These are phyloP conservation scores for Botrytis porri DNA, from an alignment of 2,329 filamentous ascomycete genomes.

Conservation along the genomic window DNA sequence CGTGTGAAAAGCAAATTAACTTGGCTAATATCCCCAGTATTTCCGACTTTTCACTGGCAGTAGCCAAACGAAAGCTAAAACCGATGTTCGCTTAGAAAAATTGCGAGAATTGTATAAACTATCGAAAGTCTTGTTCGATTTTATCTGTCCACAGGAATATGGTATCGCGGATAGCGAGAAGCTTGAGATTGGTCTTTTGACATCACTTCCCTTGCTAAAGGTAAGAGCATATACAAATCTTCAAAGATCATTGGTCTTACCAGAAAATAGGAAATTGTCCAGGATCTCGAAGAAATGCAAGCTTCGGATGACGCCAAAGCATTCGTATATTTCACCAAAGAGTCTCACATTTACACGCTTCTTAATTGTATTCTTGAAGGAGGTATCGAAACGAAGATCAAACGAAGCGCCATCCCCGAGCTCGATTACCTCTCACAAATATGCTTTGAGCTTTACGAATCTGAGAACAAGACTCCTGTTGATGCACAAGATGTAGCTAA, in stretches of 20 bases:
- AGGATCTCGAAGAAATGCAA: constrained; percentile 95
- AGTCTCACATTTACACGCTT: constrained; percentile 97
- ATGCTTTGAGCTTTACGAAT: constrained; percentile 96
- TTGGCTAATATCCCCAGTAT: constrained; percentile 49
- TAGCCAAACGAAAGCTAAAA: constrained; percentile 71
- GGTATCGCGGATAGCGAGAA: constrained; percentile 95
- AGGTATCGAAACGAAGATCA: constrained; percentile 94
- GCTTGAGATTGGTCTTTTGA: constrained; percentile 94
- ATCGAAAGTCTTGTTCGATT: constrained; percentile 94
- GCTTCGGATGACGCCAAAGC: constrained; percentile 90
- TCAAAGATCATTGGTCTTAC: constrained; percentile 21
- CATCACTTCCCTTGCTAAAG: constrained; percentile 82
- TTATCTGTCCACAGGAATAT: constrained; percentile 97
- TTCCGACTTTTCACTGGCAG: constrained; percentile 86
- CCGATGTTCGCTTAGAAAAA: constrained; percentile 81
- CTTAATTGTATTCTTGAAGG: constrained; percentile 97
- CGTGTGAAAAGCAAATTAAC: no score
- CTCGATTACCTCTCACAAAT: constrained; percentile 97
- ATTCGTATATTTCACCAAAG: constrained; percentile 99
- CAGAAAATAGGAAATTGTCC: constrained; percentile 75
- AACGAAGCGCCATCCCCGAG: constrained; percentile 90
- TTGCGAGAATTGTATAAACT: constrained; percentile 90
- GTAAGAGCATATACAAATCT: constrained; percentile 21
- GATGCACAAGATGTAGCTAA: constrained; percentile 35
- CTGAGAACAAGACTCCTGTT: constrained; percentile 58